phyloP scores from a whole-genome alignment of 139 green algal species.

The Chloropicon primus region DNA sequence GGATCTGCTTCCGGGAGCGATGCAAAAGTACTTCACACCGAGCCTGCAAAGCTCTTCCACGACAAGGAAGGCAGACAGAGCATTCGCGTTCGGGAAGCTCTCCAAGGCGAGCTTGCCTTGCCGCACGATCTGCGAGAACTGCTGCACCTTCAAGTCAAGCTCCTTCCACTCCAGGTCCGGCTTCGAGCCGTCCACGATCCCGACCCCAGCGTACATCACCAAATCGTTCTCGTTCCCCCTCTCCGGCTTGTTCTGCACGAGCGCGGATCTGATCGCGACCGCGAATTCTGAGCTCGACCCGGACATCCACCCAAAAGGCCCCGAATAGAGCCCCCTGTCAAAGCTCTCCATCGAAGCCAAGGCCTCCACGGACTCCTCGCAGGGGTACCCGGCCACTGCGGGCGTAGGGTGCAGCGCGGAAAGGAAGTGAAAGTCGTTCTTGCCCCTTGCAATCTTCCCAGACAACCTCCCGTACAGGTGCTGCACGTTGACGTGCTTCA shows the following conservation, averaged over 20 bases:
- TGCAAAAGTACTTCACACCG: constrained; percentile 71
- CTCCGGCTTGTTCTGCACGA: constrained; percentile 35
- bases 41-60: constrained; percentile 80
- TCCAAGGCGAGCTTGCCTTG: constrained; percentile 9
- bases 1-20: constrained; percentile 86
- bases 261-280: constrained; percentile 90
- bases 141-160: constrained; percentile 76
- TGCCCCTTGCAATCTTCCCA: constrained; percentile 33
- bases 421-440: constrained; percentile 48
- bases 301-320: constrained; percentile 86
- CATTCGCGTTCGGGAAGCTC: constrained; percentile 49
- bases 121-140: constrained; percentile 44
- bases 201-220: constrained; percentile 82
- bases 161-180: constrained; percentile 77
- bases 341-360: constrained; percentile 55
- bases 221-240: background rate
- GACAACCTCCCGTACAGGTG: constrained; percentile 85
- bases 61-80: constrained; percentile 48
- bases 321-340: constrained; percentile 89
- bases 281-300: constrained; percentile 76
- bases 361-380: background rate
- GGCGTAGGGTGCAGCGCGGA: constrained; percentile 73
- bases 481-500: constrained; percentile 82
- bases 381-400: background rate
- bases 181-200: constrained; percentile 73